phyloP scores from a whole-genome alignment of 306 rosid species.

The Carpinus viminea region DNA sequence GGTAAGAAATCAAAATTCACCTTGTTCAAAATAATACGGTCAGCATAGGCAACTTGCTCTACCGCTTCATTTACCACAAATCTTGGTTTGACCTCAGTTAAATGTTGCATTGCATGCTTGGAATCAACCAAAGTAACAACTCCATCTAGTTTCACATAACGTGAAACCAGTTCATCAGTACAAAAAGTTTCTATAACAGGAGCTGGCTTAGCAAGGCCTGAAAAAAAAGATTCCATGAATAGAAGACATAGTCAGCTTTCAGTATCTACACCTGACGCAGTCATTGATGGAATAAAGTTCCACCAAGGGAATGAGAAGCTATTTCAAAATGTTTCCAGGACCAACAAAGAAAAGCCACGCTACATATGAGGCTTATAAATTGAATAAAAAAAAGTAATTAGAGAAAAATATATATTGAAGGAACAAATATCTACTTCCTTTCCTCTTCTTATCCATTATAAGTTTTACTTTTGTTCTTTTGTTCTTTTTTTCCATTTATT shows the following conservation, averaged over 20 bases:
- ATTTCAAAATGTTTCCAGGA: not conserved
- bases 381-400: not conserved
- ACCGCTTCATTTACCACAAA: slow-evolving; percentile 95
- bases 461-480: not conserved
- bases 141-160: slow-evolving; percentile 81
- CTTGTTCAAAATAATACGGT: slow-evolving; percentile 85
- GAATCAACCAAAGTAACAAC: slow-evolving; percentile 92
- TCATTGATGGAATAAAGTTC: not conserved
- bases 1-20: slow-evolving; percentile 39
- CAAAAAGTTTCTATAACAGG: slow-evolving; percentile 92
- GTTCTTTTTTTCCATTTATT: too few relatives aligned
- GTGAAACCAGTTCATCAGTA: slow-evolving; percentile 69
- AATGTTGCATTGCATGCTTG: slow-evolving; percentile 79
- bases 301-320: not conserved
- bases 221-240: slow-evolving; percentile 16
- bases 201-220: slow-evolving; percentile 91
- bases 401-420: not conserved
- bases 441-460: not conserved
- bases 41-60: slow-evolving; percentile 94
- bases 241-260: slow-evolving; percentile 6
- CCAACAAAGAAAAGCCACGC: not conserved
- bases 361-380: not conserved
- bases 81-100: slow-evolving; percentile 87
- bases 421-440: not conserved
- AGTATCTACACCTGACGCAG: not conserved